A percentile compares a stretch with the other conserved stretches of the same genome.
Evolutionary conservation across 352 stramenopile genomes (phyloP).

Genomic region (Phytophthora pistaciae): DNA sequence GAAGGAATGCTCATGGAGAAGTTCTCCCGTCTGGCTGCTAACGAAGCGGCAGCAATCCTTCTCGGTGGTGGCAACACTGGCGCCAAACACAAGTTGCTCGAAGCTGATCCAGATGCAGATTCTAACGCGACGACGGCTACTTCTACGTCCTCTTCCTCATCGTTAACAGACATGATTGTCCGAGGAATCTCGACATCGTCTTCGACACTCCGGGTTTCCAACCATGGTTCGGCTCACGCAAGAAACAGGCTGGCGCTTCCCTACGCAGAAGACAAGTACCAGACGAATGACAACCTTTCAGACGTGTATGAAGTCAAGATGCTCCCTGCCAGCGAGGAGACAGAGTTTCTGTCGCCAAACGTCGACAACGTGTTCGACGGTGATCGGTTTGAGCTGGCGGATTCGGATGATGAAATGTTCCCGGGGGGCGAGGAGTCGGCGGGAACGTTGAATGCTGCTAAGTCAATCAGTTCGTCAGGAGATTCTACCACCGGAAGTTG

Average conservation of each 20-base stretch:
- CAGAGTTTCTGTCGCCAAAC: slow-evolving; percentile 25
- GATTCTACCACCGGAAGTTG: slow-evolving; percentile 57
- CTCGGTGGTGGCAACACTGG: slow-evolving; percentile 34
- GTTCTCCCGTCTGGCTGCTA: slow-evolving; percentile 67
- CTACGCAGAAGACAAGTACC: slow-evolving; percentile 33
- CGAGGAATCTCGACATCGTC: slow-evolving; percentile 31
- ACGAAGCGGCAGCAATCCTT: slow-evolving; percentile 55
- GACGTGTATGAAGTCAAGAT: slow-evolving; percentile 45
- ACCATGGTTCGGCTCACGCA: slow-evolving; percentile 11
- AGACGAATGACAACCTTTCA: slow-evolving; percentile 31
- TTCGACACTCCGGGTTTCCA: slow-evolving; percentile 31
- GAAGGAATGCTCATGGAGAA: slow-evolving; percentile 72
- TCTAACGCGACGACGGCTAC: slow-evolving; percentile 31
- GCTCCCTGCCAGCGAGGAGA: slow-evolving; percentile 24
- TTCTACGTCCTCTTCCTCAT: slow-evolving; percentile 22
- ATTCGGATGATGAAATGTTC: slow-evolving; percentile 46
- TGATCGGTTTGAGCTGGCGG: slow-evolving; percentile 37
- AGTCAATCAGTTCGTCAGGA: slow-evolving; percentile 49
- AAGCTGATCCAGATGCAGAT: slow-evolving; percentile 48
- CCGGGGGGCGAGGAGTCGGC: slow-evolving; percentile 35
- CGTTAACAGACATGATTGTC: slow-evolving; percentile 36
- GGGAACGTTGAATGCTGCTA: slow-evolving; percentile 31
- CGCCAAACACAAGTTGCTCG: slow-evolving; percentile 43
- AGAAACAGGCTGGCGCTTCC: slow-evolving; percentile 27
- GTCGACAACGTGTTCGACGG: slow-evolving; percentile 31